A percentile compares a stretch with the other conserved stretches of the same genome.
These are phyloP conservation scores for Eragrostis nindensis DNA, from an alignment of 176 grass and related monocot genomes.

Conservation along the genomic window DNA sequence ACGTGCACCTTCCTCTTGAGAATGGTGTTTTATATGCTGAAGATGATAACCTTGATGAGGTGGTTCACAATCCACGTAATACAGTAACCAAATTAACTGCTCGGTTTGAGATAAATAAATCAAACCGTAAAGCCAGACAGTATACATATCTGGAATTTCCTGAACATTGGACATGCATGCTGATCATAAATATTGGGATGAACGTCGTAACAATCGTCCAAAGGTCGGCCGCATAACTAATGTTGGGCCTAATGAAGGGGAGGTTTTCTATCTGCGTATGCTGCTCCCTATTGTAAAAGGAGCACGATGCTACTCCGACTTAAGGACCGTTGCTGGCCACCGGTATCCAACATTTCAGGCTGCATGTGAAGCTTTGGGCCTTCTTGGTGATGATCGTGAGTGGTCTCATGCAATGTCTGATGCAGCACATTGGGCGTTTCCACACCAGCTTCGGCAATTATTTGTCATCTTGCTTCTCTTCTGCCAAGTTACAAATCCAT, in stretches of 20 bases:
- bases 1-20: not conserved
- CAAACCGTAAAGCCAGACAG: not conserved
- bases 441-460: not conserved
- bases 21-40: not conserved
- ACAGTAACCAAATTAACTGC: not conserved
- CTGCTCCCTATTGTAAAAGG: too few relatives aligned
- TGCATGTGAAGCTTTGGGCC: too few relatives aligned
- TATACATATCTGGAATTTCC: not conserved
- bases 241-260: too few relatives aligned
- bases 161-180: not conserved
- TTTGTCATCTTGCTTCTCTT: not conserved
- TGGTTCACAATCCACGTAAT: not conserved
- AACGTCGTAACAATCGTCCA: not conserved
- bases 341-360: too few relatives aligned
- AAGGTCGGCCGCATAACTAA: too few relatives aligned
- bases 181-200: not conserved
- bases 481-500: not conserved
- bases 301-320: too few relatives aligned
- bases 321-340: too few relatives aligned
- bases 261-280: too few relatives aligned
- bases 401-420: too few relatives aligned
- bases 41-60: not conserved
- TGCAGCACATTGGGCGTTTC: too few relatives aligned
- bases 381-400: too few relatives aligned
- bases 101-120: not conserved